A percentile compares a stretch with the other conserved stretches of the same genome.
phyloP scores from a whole-genome alignment of 2,329 filamentous ascomycete genomes.

The Ramichloridium luteum region DNA sequence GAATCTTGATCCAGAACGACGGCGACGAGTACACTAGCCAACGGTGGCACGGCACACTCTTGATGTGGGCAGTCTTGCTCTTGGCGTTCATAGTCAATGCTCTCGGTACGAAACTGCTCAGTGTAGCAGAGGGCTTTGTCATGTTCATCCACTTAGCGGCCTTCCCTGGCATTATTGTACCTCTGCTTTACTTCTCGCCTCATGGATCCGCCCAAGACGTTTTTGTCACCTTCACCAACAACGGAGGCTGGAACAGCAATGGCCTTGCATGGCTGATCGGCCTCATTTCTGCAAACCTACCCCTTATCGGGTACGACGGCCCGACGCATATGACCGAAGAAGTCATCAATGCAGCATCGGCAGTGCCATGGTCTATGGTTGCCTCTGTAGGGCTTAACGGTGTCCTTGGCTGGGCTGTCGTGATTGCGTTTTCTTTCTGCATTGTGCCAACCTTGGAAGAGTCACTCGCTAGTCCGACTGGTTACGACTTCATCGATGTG shows the following conservation, averaged over 20 bases:
- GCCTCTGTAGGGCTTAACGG: constrained; percentile 33
- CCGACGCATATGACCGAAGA: constrained; percentile 33
- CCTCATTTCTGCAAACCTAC: constrained; percentile 7
- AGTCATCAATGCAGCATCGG: constrained; percentile 31
- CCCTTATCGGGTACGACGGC: constrained; percentile 9
- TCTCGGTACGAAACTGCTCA: constrained; percentile 30
- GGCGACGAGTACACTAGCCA: constrained; percentile 8
- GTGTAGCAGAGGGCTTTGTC: constrained; percentile 36
- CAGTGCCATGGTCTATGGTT: constrained; percentile 35
- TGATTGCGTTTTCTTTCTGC: constrained; percentile 30
- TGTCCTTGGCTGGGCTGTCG: constrained; percentile 29
- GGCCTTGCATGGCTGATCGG: constrained; percentile 13
- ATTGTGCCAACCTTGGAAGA: constrained; percentile 25
- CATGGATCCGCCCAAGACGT: constrained; percentile 10
- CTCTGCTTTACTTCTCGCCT: constrained; percentile 8
- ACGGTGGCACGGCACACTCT: constrained; percentile 18
- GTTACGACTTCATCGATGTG: constrained; percentile 36
- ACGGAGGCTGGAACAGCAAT: constrained; percentile 10
- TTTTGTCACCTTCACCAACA: constrained; percentile 11
- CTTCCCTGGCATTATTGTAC: constrained; percentile 36
- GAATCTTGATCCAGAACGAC: constrained; percentile 12
- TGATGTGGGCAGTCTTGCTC: constrained; percentile 14
- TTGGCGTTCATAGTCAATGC: constrained; percentile 30
- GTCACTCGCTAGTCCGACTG: constrained; percentile 29
- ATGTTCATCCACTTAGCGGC: constrained; percentile 38